Conservation (phyloP, 768 basidiomycete genomes). For the Rhodotorula kratochvilovae region DNA sequence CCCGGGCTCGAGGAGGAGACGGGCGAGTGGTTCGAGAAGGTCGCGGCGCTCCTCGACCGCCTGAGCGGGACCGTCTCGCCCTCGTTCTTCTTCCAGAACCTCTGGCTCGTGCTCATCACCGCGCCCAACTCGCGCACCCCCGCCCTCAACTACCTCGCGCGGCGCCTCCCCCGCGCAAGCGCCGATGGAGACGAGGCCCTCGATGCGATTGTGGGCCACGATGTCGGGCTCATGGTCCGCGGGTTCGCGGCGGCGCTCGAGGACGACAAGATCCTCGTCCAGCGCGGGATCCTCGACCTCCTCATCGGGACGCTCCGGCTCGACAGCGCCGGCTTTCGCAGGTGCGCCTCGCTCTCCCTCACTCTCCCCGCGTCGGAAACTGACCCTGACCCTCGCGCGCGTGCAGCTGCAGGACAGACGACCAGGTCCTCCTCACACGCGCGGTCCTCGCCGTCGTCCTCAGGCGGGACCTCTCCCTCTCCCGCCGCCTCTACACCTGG, state of each 20-base stretch:
- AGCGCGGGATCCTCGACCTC: constrained; percentile 77
- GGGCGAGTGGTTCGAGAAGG: constrained; percentile 86
- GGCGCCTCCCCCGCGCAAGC: constrained; percentile 60
- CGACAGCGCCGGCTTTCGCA: constrained; percentile 66
- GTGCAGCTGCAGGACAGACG: constrained; percentile 57
- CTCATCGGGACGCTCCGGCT: constrained; percentile 69
- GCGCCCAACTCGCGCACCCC: constrained; percentile 78
- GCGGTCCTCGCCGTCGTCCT: constrained; percentile 84
- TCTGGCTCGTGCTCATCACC: constrained; percentile 90
- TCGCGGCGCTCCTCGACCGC: constrained; percentile 70
- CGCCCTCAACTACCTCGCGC: constrained; percentile 77
- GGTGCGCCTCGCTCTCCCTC: constrained; percentile 35
- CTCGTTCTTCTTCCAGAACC: constrained; percentile 88
- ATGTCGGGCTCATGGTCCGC: constrained; percentile 88
- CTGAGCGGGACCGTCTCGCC: constrained; percentile 77
- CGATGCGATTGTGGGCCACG: constrained; percentile 67
- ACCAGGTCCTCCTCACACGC: constrained; percentile 76
- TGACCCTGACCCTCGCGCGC: too few relatives aligned
- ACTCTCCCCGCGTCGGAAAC: not conserved
- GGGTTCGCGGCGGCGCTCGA: constrained; percentile 86
- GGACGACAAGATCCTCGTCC: constrained; percentile 86
- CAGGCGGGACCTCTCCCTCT: constrained; percentile 84
- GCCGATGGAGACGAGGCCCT: constrained; percentile 60
- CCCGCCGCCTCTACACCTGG: constrained; percentile 89
- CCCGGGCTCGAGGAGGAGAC: constrained; percentile 97